Evolutionary conservation across 202 grass and related monocot species (phyloP).

Genomic region (Panicum hallii): DNA sequence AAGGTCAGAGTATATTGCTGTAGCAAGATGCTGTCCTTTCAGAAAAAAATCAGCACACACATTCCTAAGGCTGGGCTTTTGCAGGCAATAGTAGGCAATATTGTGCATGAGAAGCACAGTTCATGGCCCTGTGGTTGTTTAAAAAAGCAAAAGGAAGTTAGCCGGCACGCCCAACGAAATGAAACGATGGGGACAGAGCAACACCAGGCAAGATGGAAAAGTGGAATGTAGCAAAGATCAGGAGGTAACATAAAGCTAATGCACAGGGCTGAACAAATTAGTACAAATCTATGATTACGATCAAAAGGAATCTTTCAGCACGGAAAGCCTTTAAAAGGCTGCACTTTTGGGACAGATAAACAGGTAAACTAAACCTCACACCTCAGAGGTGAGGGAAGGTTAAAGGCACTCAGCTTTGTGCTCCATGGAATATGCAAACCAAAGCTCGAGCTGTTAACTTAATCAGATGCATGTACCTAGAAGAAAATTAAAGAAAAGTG

Average conservation of each 20-base stretch:
- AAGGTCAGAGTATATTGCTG: slow-evolving; percentile 37
- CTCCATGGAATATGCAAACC: not conserved
- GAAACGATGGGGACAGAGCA: slow-evolving; percentile 47
- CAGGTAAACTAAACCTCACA: slow-evolving; percentile 35
- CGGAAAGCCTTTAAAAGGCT: slow-evolving; percentile 46
- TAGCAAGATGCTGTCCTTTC: slow-evolving; percentile 54
- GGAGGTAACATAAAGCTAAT: slow-evolving; percentile 43
- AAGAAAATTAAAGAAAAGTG: slow-evolving; percentile 10
- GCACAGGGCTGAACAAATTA: slow-evolving; percentile 37
- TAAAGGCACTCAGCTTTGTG: slow-evolving; percentile 38
- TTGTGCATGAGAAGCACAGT: slow-evolving; percentile 39
- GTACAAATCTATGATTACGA: slow-evolving; percentile 51
- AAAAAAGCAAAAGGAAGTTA: slow-evolving; percentile 36
- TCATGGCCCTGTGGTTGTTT: slow-evolving; percentile 44
- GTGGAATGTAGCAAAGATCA: slow-evolving; percentile 41
- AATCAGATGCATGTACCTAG: slow-evolving; percentile 1
- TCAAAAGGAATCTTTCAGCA: slow-evolving; percentile 63
- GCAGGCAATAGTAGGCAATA: slow-evolving; percentile 53
- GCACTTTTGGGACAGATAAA: slow-evolving; percentile 25
- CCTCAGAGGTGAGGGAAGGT: slow-evolving; percentile 39
- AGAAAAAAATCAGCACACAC: slow-evolving; percentile 48
- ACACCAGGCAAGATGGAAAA: slow-evolving; percentile 46
- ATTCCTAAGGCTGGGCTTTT: slow-evolving; percentile 45
- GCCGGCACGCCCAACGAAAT: slow-evolving; percentile 52
- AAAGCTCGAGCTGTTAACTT: slow-evolving; percentile 31